Conservation (phyloP, 164 flowering plant species). For the Saururus chinensis region DNA sequence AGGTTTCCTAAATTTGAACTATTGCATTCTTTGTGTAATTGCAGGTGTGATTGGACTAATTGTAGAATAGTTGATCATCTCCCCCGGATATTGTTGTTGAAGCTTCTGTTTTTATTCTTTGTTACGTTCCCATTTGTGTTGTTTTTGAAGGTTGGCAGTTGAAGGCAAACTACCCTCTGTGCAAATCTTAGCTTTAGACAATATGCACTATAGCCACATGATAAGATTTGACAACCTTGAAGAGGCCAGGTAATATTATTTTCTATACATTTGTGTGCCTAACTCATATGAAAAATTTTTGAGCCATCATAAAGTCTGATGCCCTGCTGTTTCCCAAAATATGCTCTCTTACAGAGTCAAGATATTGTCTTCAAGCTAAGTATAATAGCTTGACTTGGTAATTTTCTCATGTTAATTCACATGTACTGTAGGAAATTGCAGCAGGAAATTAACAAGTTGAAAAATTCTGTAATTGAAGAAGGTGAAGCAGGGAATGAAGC, state of each 20-base stretch:
- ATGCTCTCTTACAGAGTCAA: neutral
- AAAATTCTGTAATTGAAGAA: conserved; percentile 22
- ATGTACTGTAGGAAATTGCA: conserved; percentile 49
- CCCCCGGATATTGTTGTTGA: neutral
- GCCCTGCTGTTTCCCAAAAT: neutral
- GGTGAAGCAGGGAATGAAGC: conserved; percentile 14
- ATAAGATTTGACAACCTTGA: conserved; percentile 85
- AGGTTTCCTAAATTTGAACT: conserved; percentile 22
- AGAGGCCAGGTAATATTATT: conserved; percentile 48
- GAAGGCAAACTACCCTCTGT: conserved; percentile 48
- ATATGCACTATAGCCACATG: conserved; percentile 94
- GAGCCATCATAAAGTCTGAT: too few species aligned
- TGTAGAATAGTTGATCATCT: neutral
- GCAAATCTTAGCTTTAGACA: conserved; percentile 82
- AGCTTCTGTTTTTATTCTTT: neutral
- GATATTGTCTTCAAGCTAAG: neutral
- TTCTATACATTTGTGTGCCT: too few species aligned
- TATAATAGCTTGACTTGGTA: neutral
- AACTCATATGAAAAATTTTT: too few species aligned
- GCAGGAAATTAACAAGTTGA: conserved; percentile 42
- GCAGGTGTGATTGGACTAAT: neutral
- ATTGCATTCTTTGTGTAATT: neutral
- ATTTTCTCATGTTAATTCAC: neutral
- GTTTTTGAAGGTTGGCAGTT: conserved; percentile 58
- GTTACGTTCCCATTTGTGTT: neutral